A percentile compares a stretch with the other conserved stretches of the same genome.
These are phyloP conservation scores for Fusarium kyushuense DNA, from an alignment of 2,329 filamentous ascomycete genomes.

Conservation along the genomic window DNA sequence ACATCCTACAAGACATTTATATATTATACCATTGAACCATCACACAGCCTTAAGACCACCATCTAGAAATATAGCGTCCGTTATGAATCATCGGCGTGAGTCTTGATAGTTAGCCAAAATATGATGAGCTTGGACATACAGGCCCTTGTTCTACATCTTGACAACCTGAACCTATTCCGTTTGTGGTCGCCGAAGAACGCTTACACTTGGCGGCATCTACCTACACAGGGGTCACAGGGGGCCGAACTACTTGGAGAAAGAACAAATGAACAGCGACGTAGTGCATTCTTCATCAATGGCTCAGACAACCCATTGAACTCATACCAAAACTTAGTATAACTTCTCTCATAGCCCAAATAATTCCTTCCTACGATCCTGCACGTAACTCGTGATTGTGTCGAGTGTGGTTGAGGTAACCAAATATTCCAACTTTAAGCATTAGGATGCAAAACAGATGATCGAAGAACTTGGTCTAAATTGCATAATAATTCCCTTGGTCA, in stretches of 20 bases:
- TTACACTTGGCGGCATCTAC: background rate
- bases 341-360: too few species aligned
- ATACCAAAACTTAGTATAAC: too few species aligned
- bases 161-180: background rate
- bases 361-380: background rate
- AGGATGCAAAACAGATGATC: accelerated
- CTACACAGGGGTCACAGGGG: background rate
- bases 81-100: background rate
- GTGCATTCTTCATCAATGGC: too few species aligned
- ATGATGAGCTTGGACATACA: background rate
- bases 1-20: background rate
- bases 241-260: background rate
- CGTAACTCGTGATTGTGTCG: accelerated
- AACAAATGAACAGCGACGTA: too few species aligned
- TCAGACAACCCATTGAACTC: too few species aligned
- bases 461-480: accelerated
- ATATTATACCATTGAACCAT: too few species aligned
- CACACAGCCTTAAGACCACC: background rate
- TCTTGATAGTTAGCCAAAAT: background rate
- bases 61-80: background rate
- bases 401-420: too few species aligned
- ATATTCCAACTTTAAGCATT: accelerated
- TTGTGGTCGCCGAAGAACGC: background rate
- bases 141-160: background rate
- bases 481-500: too few species aligned